Evolutionary conservation across 441 rosid species (phyloP), one percentile per base, ranked within the genome.

Genomic region (Erysimum cheiri): DNA sequence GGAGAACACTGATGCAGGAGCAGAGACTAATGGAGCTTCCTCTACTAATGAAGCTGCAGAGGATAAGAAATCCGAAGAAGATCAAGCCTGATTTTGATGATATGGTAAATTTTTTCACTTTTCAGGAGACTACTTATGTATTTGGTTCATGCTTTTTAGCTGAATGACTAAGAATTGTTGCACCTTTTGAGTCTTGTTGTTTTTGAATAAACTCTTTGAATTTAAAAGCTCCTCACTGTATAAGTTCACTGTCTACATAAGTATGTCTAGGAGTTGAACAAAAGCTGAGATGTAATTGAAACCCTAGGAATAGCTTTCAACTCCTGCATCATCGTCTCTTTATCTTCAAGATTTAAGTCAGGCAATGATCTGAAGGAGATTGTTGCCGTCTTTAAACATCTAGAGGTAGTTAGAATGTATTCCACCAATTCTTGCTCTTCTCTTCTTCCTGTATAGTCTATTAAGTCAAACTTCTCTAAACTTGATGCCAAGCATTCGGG

Each of bases 1-100:
- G 2, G 96, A 90, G 71, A 86, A 76, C 71, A 77, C 78, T 40
- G 91, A 83, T 52, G 71, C 82, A 85, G 77, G 63, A 53, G 87
- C 67, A 55, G 83, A 59, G 15, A 85, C 80, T 71, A 81, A 88
- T 44, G 73, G 48, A 76, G 87, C 66, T 26, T 26, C 70, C 31
- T 46, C 76, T 33, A 24, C 85, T 10, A 77, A 72, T 73, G 88
- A 76, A 69, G 84, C 58, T 64, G 26, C 75, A 9, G 92, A 87
- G 52, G 90, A 78, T 59, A 84, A 84, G 73, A 82, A 66, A 62
- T 35, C 70, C n/a, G 84, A 69, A 39, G 85, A 49, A n/a, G n/a
- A n/a, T 73, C 75, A 83, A 59, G 78, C 83, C 48, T 93, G 70
- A 72, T 63, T 39, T 60, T 58, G 44, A 46, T 59, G 43, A 41